phyloP scores from a whole-genome alignment of 306 rosid species.

The Vigna hirtella region DNA sequence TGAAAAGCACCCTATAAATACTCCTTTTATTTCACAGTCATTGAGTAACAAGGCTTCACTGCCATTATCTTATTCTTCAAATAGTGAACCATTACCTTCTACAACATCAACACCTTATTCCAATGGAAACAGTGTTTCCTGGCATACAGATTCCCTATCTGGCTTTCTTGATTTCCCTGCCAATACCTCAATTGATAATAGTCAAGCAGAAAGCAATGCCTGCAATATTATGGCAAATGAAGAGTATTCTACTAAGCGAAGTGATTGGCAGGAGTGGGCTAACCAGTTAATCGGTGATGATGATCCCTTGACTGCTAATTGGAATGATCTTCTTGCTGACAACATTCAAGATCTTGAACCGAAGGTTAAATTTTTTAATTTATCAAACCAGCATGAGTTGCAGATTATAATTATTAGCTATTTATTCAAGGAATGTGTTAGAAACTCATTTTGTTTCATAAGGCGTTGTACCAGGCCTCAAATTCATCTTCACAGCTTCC shows the following conservation, averaged over 20 bases:
- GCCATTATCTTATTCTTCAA: constrained; percentile 68
- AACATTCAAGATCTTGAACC: constrained; percentile 78
- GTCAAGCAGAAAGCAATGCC: constrained; percentile 71
- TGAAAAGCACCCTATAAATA: constrained; percentile 60
- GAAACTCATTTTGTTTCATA: constrained; percentile 59
- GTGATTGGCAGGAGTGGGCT: constrained; percentile 98
- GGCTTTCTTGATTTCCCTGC: constrained; percentile 78
- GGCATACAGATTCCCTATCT: constrained; percentile 79
- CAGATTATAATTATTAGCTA: constrained; percentile 38
- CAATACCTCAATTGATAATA: constrained; percentile 64
- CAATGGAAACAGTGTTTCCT: constrained; percentile 66
- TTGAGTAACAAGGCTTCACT: constrained; percentile 55
- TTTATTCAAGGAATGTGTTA: constrained; percentile 44
- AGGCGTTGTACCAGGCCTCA: constrained; percentile 69
- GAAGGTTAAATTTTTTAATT: constrained; percentile 63
- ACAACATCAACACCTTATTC: constrained; percentile 59
- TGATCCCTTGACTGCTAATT: constrained; percentile 76
- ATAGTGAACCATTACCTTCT: constrained; percentile 59
- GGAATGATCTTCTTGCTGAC: constrained; percentile 88
- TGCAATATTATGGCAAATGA: constrained; percentile 72
- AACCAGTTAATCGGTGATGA: constrained; percentile 86
- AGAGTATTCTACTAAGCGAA: constrained; percentile 71
- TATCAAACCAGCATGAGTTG: constrained; percentile 41
- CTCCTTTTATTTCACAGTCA: constrained; percentile 68
- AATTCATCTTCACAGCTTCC: constrained; percentile 60